Evolutionary conservation across 2,329 filamentous ascomycete genomes (phyloP), one percentile per base, ranked within the genome.

Genomic region (Pseudogymnoascus sp.): DNA sequence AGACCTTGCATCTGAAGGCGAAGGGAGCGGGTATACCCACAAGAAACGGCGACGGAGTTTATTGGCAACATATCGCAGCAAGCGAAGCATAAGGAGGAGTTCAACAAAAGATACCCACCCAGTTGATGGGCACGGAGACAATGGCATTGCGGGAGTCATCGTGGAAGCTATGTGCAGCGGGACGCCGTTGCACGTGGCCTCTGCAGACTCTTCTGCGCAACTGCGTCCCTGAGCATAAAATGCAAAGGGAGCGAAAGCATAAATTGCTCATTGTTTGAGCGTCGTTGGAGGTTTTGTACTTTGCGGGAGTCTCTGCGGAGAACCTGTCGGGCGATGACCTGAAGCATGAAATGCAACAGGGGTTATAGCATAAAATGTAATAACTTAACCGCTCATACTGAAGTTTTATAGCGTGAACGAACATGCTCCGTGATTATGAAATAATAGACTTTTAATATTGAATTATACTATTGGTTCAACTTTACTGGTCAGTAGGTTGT

Each of bases 201-300:
- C 39, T 5, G 7, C n/a, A 30, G 25, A 15, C 14, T 15, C 22
- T 50, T 12, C 25, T 30, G 8, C 43, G 33, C 47, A 33, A 33
- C n/a, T 33, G 47, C 47, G 47, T 53, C 47, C 47, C 47, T 53
- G 47, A 53, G 47, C 47, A 53, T 33, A 20, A 53, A 53, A 33
- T 53, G 11, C 47, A 53, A 53, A 33, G 47, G 28, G 28, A 33
- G 47, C 47, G 47, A 53, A 35, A 53, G 47, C 28, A 53, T 53
- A 33, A 53, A 33, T 20, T 53, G 47, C 28, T 53, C 35, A 37
- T 53, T 35, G 6, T 33, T 30, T 35, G 28, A 14, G 28, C 9
- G 15, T 53, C 18, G 15, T 20, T 53, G 47, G 28, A 9, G 15
- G 2, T 20, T 53, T n/a, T 53, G 28, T 33, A 33, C 9, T 18